phyloP scores from a whole-genome alignment of 2,329 filamentous ascomycete genomes.

The Penicillium sp. region DNA sequence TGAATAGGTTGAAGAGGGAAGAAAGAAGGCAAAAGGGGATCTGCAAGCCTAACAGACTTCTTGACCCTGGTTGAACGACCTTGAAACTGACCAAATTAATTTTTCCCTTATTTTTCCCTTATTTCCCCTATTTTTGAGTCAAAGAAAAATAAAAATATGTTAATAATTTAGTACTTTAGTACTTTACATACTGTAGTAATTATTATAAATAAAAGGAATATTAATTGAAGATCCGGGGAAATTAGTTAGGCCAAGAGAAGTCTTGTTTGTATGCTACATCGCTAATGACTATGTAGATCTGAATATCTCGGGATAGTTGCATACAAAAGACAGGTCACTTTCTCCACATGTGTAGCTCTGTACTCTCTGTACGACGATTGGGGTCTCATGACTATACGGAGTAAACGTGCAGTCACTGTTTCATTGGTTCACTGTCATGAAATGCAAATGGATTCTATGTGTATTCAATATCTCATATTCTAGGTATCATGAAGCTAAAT shows the following conservation, averaged over 20 bases:
- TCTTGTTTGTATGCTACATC: neutral
- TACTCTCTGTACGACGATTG: neutral
- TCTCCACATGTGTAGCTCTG: neutral
- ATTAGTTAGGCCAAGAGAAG: neutral
- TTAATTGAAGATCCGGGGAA: conserved; percentile 22
- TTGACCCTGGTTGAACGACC: neutral
- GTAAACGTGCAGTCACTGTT: neutral
- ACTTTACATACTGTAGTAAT: no score
- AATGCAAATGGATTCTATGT: neutral
- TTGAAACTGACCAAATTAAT: neutral
- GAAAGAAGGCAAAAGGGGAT: conserved; percentile 9
- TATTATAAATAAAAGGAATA: neutral
- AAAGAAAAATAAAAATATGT: neutral
- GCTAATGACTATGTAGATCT: neutral
- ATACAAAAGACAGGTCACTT: neutral
- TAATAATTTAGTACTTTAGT: neutral
- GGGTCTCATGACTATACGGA: neutral
- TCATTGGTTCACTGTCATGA: neutral
- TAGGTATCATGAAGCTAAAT: neutral
- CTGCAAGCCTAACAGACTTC: conserved; percentile 2
- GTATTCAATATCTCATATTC: neutral
- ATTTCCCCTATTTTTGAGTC: conserved; percentile 1
- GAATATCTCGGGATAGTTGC: neutral
- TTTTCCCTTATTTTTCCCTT: neutral
- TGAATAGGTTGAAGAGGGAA: neutral